Conservation (phyloP, 352 stramenopile species). For the Globisporangium nunn region DNA sequence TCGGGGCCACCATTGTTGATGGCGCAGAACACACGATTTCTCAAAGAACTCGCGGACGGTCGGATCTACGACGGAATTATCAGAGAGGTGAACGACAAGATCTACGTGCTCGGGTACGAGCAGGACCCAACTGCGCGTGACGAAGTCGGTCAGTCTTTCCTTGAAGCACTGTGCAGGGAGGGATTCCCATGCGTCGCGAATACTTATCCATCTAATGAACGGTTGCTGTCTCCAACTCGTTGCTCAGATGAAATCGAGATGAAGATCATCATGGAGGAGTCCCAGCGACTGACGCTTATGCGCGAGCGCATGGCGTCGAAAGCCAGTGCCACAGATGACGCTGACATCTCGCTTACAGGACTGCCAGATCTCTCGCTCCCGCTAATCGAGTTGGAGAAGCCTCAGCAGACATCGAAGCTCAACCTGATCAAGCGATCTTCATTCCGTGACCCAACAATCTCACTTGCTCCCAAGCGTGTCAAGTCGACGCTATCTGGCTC, state of each 20-base stretch:
- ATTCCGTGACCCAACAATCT: conserved; percentile 18
- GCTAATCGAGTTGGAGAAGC: conserved; percentile 1
- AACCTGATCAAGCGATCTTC: conserved; percentile 31
- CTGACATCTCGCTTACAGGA: conserved; percentile 47
- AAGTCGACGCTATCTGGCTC: conserved; percentile 23
- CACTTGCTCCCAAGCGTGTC: conserved; percentile 15
- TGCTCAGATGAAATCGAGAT: conserved; percentile 62
- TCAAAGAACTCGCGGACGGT: conserved; percentile 65
- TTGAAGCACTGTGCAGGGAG: neutral
- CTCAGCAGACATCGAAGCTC: neutral
- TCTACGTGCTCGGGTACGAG: conserved; percentile 55
- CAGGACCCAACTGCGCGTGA: conserved; percentile 52
- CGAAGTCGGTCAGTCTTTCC: conserved; percentile 43
- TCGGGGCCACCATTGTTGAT: conserved; percentile 20
- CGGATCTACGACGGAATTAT: conserved; percentile 66
- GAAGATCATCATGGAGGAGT: conserved; percentile 71
- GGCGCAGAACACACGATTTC: conserved; percentile 49
- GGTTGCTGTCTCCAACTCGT: neutral
- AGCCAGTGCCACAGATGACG: conserved; percentile 15
- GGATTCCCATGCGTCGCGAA: neutral
- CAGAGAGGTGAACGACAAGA: conserved; percentile 29
- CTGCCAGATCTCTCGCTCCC: conserved; percentile 41
- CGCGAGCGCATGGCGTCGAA: conserved; percentile 18
- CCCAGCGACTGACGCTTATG: conserved; percentile 33
- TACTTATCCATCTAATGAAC: neutral